Evolutionary conservation across 192 early-diverging fungal genomes (phyloP), one percentile per base, ranked within the genome.

Genomic region (Pilobolus umbonatus): DNA sequence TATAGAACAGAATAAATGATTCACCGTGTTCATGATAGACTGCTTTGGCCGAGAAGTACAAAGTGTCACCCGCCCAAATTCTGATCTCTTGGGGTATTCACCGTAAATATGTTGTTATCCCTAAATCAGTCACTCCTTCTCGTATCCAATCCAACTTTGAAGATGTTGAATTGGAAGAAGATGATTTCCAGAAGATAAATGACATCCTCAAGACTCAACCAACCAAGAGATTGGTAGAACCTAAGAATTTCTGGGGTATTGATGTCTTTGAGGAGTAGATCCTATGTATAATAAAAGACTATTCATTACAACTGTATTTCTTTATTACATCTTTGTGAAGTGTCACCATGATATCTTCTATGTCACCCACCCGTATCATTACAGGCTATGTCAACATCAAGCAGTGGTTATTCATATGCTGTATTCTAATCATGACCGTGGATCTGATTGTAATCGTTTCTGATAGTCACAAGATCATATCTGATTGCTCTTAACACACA

Each of bases 61-160:
- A 72, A 17, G 76, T 69, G 54, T 75, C 79, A 0, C 73, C 84
- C 7, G 90, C 89, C 3, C 88, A 92, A 66, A 84, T 91, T 36
- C 66, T 88, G 3, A 67, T 94, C 50, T 82, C 85, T 12, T 94
- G 92, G 92, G 85, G 67, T 47, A 64, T 80, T 26, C 77, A 88
- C 58, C 82, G 92, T 46, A 88, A 88, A 2, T 85, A 85, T 32
- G 64, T 68, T 9, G 90, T 90, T 8, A 85, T 94, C 64, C 90
- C 92, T 57, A 92, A 93, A 74, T 90, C 88, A 9, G 84, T 79
- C 52, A 85, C 81, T 48, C 67, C 73, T 22, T 57, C 60, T 25
- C 64, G 64, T 17, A 66, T 66, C 50, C 30, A 55, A 11, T 42
- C 59, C 31, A 66, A 66, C 57, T 60, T 59, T 15, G 19, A 57